Evolutionary conservation across 2,329 filamentous ascomycete species (phyloP), one percentile per base, ranked within the genome.

Genomic region (Xylariaceae sp.): DNA sequence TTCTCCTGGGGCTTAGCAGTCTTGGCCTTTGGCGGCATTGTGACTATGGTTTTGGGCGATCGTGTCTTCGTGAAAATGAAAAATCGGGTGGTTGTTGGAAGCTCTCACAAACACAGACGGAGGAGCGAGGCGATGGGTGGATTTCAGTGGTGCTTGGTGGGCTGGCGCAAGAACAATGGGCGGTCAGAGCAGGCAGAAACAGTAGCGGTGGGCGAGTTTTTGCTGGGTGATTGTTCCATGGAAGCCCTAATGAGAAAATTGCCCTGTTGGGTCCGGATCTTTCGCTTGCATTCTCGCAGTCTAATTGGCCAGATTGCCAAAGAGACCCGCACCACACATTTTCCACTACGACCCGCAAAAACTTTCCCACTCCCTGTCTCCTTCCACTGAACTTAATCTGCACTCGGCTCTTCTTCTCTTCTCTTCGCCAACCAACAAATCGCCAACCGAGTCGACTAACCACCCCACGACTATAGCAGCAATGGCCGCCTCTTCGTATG

Each of bases 1-100:
- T 98, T 98, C 85, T 97, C 93, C 79, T 52, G 49, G 67, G 87
- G 83, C 71, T 85, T 81, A 67, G 82, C 76, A 73, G 85, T 84
- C 81, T 92, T 91, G 83, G 93, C 93, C 84, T 94, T 94, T 73
- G 91, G 91, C 75, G 91, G 78, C 92, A 97, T 97, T 71, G 75
- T 88, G 79, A 73, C 65, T 66, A 66, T 56, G 64, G 47, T 50
- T 52, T 57, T 58, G 50, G 53, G 44, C 57, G 58, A 33, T 37
- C 40, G n/a, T 48, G 48, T 53, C 40, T 44, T 50, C 47, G 34
- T 46, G 42, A 33, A 42, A 43, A 36, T 42, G 48, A 44, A 43
- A 29, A 49, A n/a, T n/a, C n/a, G n/a, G n/a, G n/a, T n/a, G n/a
- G n/a, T n/a, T n/a, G n/a, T n/a, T n/a, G n/a, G n/a, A n/a, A n/a